Base-by-base conservation (phyloP, 805 yeast genomes). In the Nematodospora valgi region DNA sequence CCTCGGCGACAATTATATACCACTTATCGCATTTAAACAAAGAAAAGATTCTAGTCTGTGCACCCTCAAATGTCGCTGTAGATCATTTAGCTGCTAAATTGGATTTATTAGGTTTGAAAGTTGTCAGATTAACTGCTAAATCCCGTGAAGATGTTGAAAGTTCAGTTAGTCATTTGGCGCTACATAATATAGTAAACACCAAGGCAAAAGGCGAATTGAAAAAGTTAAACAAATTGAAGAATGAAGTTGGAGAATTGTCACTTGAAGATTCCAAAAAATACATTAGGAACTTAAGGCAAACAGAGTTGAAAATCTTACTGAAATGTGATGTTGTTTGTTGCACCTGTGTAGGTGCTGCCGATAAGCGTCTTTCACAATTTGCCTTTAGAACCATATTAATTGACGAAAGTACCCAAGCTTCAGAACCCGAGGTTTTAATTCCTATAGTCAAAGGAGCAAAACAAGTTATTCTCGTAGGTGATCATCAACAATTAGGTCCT, bases 401-500 rank as follows among this genome's bases (percentile, higher is more conserved):
- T 40, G 98, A 89, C 60, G 98, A 89, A 63, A 80, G 87, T 51
- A 87, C 97, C 0, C 97, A 91, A 62, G 91, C 96, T 2, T 76
- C 91, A 0, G 98, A 89, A 57, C 96, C 96, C 1, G 96, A 88
- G 57, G 78, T 85, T 49, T 69, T 89, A 49, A 86, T 89, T 45
- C 96, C 98, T 9, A 76, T 89, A 24, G 87, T 83, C 2, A 83
- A 81, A 46, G 96, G 96, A 17, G 88, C 94, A 30, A 83, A 82
- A 52, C 96, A 89, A 54, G 86, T 88, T 5, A 76, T 89, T 30
- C 64, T 89, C 22, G 96, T 88, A 24, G 98, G 98, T 52, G 98
- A 89, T 58, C 97, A 91, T 60, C 91, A 87, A 62, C 98, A 89
- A 64, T 68, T 89, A 45, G 96, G 97, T 2, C 97, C 98, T 0